phyloP scores from a whole-genome alignment of 2,329 filamentous ascomycete genomes.

The Bipolaris zeicola region DNA sequence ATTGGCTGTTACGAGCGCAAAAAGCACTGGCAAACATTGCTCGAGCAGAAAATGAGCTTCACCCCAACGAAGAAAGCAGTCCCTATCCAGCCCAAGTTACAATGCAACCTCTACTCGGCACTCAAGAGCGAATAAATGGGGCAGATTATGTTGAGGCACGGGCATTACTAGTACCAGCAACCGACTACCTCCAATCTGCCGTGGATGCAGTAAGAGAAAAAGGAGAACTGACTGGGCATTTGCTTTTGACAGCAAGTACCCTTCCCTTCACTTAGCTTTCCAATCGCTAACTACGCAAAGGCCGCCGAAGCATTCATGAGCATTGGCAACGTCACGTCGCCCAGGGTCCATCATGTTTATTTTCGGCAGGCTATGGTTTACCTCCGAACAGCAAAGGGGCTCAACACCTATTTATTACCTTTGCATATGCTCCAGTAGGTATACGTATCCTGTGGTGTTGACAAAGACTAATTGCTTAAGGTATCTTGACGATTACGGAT shows the following conservation, averaged over 20 bases:
- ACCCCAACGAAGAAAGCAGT: constrained; percentile 44
- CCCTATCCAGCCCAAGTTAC: constrained; percentile 25
- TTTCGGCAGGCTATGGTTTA: constrained; percentile 56
- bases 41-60: constrained; percentile 50
- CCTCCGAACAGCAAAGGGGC: constrained; percentile 51
- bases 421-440: constrained; percentile 55
- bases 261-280: constrained; percentile 5
- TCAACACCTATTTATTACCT: constrained; percentile 52
- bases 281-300: constrained; percentile 17
- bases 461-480: constrained; percentile 28
- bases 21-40: constrained; percentile 56
- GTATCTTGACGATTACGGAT: constrained; percentile 55
- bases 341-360: constrained; percentile 51
- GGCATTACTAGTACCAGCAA: constrained; percentile 57
- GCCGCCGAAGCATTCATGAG: constrained; percentile 60
- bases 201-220: constrained; percentile 52
- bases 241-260: constrained; percentile 51
- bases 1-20: constrained; percentile 60
- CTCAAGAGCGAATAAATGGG: constrained; percentile 35
- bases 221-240: constrained; percentile 47
- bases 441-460: neutral
- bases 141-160: constrained; percentile 60
- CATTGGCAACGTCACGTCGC: constrained; percentile 57
- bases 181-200: constrained; percentile 58
- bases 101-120: constrained; percentile 9